Evolutionary conservation across 805 yeast species (phyloP).

Genomic region (Ogataea parapolymorpha): DNA sequence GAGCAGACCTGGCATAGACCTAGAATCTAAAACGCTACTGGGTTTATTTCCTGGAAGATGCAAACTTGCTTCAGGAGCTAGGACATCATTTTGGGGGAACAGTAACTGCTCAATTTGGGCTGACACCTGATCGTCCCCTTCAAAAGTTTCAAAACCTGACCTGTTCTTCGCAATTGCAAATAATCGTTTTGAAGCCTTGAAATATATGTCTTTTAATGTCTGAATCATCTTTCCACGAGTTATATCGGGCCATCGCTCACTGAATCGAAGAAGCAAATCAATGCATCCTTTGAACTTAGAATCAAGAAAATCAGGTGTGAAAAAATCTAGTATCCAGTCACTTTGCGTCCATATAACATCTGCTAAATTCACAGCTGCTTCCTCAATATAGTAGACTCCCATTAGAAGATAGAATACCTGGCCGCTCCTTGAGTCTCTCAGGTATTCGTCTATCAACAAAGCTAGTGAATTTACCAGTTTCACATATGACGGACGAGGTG

Average conservation of each 20-base stretch:
- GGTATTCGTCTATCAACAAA: slow-evolving; percentile 14
- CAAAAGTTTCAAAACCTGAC: not conserved
- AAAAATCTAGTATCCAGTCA: slow-evolving; percentile 13
- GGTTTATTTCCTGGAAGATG: too few relatives aligned
- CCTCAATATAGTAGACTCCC: slow-evolving; percentile 17
- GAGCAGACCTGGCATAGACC: not conserved
- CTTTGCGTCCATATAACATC: slow-evolving; percentile 17
- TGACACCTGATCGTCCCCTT: not conserved
- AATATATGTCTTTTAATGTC: slow-evolving; percentile 1
- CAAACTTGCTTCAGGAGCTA: too few relatives aligned
- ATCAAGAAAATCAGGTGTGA: slow-evolving; percentile 10
- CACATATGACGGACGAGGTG: slow-evolving; percentile 10
- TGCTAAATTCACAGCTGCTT: slow-evolving; percentile 11
- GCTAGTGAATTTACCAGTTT: slow-evolving; percentile 11
- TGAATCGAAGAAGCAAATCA: slow-evolving; percentile 8
- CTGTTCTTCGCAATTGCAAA: slow-evolving; percentile 10
- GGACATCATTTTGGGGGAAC: not conserved
- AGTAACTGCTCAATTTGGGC: not conserved
- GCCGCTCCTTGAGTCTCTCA: slow-evolving; percentile 13
- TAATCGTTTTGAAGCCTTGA: slow-evolving; percentile 7
- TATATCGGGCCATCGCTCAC: slow-evolving; percentile 18
- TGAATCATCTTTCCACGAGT: slow-evolving; percentile 8
- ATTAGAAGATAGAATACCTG: slow-evolving; percentile 14
- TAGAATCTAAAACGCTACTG: not conserved
- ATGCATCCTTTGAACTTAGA: slow-evolving; percentile 12